Evolutionary conservation across 352 stramenopile genomes (phyloP), one percentile per base, ranked within the genome.

Genomic region (Phytophthora rubi): DNA sequence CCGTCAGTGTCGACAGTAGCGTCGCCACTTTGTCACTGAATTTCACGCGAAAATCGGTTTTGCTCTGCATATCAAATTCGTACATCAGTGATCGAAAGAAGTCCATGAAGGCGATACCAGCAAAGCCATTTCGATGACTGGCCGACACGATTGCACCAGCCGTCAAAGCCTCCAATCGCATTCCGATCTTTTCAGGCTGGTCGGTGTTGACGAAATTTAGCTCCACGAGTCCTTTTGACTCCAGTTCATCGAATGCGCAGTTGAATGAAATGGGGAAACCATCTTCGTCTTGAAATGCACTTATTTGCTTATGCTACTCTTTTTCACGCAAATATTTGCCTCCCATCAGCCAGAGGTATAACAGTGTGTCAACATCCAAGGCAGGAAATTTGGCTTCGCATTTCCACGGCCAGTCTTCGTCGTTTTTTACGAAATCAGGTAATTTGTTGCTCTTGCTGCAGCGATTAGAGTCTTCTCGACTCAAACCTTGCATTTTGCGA

Each of bases 61-160:
- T 30, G 4, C 2, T 15, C 32, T 59, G 53, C 53, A 59, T 59
- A 32, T 59, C 32, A 6, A 59, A 28, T 32, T 59, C 53, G 30
- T 48, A 59, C 53, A 59, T 6, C 16, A 44, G 30, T 12, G 28
- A 12, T 9, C 28, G 16, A n/a, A 47, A 59, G 26, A 59, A 59
- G 7, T 18, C 30, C 30, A 47, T 18, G 28, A 59, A 59, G 3
- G 7, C n/a, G 13, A 47, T n/a, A 26, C 53, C 53, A 16, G 53
- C 53, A 59, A 48, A 47, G 7, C 53, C 53, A 59, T 59, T 59
- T 16, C 32, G 15, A 47, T 59, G 53, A 30, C 53, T 59, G 15
- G 53, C 53, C 30, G 21, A 13, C 32, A 59, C 53, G 32, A 59
- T 59, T 18, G 53, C 7, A 42, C 53, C 53, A 30, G 53, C 16